These are phyloP conservation scores for Lobosporangium transversale DNA, from an alignment of 192 early-diverging fungal genomes.

Conservation along the genomic window DNA sequence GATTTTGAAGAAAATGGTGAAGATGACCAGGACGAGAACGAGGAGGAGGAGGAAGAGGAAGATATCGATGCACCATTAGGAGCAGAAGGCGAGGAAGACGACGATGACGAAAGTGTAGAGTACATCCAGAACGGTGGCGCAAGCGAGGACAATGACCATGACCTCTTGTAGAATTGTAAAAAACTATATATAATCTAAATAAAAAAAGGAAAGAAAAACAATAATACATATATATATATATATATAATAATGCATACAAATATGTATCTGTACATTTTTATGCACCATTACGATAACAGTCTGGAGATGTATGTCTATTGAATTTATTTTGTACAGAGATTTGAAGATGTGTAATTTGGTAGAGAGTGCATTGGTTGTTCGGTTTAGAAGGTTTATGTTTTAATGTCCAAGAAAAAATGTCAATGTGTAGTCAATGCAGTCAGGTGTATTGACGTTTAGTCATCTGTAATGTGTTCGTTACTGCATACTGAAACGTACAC, in stretches of 20 bases:
- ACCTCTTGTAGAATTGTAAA: conserved; percentile 2
- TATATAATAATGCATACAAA: neutral
- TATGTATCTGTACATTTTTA: too few species aligned
- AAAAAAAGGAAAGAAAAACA: conserved; percentile 4
- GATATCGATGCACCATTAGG: neutral
- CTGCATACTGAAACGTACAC: too few species aligned
- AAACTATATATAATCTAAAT: neutral
- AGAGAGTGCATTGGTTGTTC: too few species aligned
- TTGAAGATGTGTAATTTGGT: too few species aligned
- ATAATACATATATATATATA: neutral
- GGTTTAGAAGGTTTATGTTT: too few species aligned
- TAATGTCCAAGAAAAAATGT: neutral
- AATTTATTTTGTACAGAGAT: too few species aligned
- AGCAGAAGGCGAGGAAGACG: conserved; percentile 11
- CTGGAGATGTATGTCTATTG: too few species aligned
- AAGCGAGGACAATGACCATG: conserved; percentile 16
- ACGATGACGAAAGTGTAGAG: conserved; percentile 6
- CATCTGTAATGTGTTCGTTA: conserved; percentile 1
- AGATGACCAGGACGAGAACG: conserved; percentile 2
- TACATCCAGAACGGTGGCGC: conserved; percentile 5
- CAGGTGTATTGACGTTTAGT: conserved; percentile 8
- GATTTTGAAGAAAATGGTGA: conserved; percentile 25
- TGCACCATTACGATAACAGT: too few species aligned
- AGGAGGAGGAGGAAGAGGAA: conserved; percentile 2
- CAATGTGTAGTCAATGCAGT: neutral